Evolutionary conservation across 2,329 filamentous ascomycete species (phyloP).

Genomic region (Tolypocladium inflatum): DNA sequence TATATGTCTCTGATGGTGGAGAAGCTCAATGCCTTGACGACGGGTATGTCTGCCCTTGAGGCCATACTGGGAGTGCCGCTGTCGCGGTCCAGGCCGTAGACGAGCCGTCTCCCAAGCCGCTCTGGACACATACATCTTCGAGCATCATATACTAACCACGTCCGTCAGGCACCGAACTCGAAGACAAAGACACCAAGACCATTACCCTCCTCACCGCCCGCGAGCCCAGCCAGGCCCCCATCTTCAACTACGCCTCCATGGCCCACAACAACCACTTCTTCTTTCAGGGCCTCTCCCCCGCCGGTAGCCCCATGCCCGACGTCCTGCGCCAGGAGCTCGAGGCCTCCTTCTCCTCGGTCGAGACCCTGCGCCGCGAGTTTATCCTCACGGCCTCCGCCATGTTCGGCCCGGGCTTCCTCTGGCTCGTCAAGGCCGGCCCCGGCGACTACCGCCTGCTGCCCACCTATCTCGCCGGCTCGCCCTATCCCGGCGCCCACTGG

Average conservation of each 20-base stretch:
- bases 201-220: slow-evolving; percentile 70
- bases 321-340: slow-evolving; percentile 51
- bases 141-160: neutral
- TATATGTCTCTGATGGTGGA: slow-evolving; percentile 69
- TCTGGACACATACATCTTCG: neutral
- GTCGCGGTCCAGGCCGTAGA: neutral
- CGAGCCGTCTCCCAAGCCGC: neutral
- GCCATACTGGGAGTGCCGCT: neutral
- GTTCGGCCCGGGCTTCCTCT: slow-evolving; percentile 97
- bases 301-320: slow-evolving; percentile 42
- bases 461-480: slow-evolving; percentile 87
- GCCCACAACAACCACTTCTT: slow-evolving; percentile 86
- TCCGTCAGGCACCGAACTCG: slow-evolving; percentile 50
- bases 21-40: slow-evolving; percentile 65
- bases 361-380: slow-evolving; percentile 73
- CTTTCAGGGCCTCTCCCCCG: slow-evolving; percentile 47
- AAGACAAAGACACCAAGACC: slow-evolving; percentile 51
- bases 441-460: slow-evolving; percentile 59
- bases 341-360: slow-evolving; percentile 68
- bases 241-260: slow-evolving; percentile 97
- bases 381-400: slow-evolving; percentile 73
- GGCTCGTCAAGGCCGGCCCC: slow-evolving; percentile 61
- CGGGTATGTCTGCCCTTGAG: slow-evolving; percentile 44
- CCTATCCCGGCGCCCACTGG: slow-evolving; percentile 77
- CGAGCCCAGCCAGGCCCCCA: slow-evolving; percentile 63